Evolutionary conservation across 208 protist species (phyloP), one percentile per base, ranked within the genome.

Genomic region (Endotrypanum monterogeii): DNA sequence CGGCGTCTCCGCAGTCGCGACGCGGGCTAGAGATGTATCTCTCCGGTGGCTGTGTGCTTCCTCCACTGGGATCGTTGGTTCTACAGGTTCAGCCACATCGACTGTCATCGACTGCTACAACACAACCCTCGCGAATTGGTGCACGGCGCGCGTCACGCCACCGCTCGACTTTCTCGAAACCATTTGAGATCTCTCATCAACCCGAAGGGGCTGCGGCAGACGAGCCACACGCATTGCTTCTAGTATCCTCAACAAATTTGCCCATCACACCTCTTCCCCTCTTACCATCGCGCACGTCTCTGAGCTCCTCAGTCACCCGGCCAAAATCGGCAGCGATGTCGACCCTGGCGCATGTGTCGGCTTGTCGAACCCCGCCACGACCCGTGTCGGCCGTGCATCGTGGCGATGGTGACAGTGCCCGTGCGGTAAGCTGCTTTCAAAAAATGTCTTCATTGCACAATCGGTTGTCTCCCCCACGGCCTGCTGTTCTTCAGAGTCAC

Each of bases 11-110:
- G 61, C 57, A 30, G 28, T 81, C 71, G 32, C 77, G 87, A 16
- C 66, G 84, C 9, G 74, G 71, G 32, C 55, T 87, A 54, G 87
- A 91, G 77, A 57, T 71, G 44, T 56, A 78, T 25, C 74, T 80
- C 6, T 25, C 58, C 0, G 76, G 79, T 5, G 84, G 87, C 52
- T 91, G 84, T 44, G 84, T 80, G 30, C 63, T 91, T 55, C 74
- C 87, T 1, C 84, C 84, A 35, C 67, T 67, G 9, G 82, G 84
- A 1, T 52, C 82, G 11, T 63, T 91, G 51, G 62, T 85, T n/a
- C 82, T 89, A 63, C 79, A 71, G 51, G 62, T 87, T 48, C 73
- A 57, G 30, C 37, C 60, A 50, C 41, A 63, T 73, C 37, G 35
- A 14, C 60, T 9, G 16, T 46, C 58, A 6, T 20, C 25, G 20